Conservation (phyloP, 192 early-diverging fungal genomes). For the Neocallimastix lanati region DNA sequence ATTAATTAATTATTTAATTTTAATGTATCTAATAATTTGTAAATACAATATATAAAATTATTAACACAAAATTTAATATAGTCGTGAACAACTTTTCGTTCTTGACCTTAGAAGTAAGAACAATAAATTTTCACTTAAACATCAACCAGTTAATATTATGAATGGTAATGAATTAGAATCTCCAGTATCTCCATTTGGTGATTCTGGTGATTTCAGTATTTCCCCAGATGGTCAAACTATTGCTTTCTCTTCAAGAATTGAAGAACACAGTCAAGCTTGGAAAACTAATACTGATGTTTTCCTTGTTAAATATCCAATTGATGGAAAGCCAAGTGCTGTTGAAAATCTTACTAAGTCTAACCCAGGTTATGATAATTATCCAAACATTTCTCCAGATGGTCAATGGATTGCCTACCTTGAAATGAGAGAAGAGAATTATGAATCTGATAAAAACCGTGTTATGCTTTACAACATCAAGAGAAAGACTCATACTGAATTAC, state of each 20-base stretch:
- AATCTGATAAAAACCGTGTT: slow-evolving; percentile 61
- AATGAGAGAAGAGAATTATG: slow-evolving; percentile 43
- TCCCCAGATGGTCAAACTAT: slow-evolving; percentile 38
- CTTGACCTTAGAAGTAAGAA: background rate
- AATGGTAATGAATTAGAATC: slow-evolving; percentile 17
- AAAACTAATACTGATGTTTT: slow-evolving; percentile 54
- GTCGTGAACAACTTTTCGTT: slow-evolving; percentile 7
- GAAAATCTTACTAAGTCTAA: slow-evolving; percentile 10
- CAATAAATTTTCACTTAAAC: slow-evolving; percentile 9
- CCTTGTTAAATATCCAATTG: slow-evolving; percentile 16
- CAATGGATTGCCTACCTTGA: slow-evolving; percentile 49
- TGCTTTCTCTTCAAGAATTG: slow-evolving; percentile 53
- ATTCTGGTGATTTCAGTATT: slow-evolving; percentile 38
- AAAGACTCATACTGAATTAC: slow-evolving; percentile 2
- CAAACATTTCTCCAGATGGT: slow-evolving; percentile 45
- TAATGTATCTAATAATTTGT: too few species aligned
- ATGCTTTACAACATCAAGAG: slow-evolving; percentile 23
- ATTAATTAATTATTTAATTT: too few species aligned
- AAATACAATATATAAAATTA: too few species aligned
- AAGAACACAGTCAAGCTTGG: slow-evolving; percentile 47
- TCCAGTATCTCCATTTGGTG: slow-evolving; percentile 27
- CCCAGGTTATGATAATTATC: slow-evolving; percentile 39
- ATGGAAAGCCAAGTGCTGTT: too few species aligned
- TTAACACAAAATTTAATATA: too few species aligned
- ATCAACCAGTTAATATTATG: slow-evolving; percentile 28